Evolutionary conservation across 495 filamentous ascomycete genomes (phyloP), one percentile per base, ranked within the genome.

Genomic region (Polyplosphaeria fusca): DNA sequence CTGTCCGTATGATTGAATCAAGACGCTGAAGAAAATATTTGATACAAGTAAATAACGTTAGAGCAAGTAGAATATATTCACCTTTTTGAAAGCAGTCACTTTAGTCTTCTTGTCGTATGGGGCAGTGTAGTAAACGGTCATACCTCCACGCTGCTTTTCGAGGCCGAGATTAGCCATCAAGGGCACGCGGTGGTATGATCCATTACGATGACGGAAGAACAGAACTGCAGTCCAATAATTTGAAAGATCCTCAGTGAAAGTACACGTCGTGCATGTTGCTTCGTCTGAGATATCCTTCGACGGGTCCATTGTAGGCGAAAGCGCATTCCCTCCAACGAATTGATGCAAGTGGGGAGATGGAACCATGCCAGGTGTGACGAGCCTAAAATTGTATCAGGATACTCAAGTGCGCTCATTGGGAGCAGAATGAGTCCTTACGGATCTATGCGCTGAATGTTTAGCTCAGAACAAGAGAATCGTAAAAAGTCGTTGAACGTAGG

Each of bases 141-240:
- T 52, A 1, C 55, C 55, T 5, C 47, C 47, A 7, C 63, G 49
- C 3, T 65, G 77, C n/a, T 55, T 58, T 32, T 73, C 78, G 61
- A 68, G 72, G 60, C 74, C 72, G 9, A 64, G 71, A 19, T 78
- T 73, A 55, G 65, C 69, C 63, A 77, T 76, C 61, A 74, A 70
- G 13, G 73, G 74, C 28, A 77, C 75, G 28, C 74, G 65, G 58
- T 73, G 76, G 63, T 67, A 76, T 37, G 67, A 73, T 2, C 74
- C 74, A 57, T 77, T 77, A 23, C 70, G 72, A 67, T 20, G 20
- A 52, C 70, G 71, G 68, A 77, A 79, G 67, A 77, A 79, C 39
- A 79, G 60, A 64, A 72, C 74, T 38, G 52, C 52, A 23, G 52
- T 55, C 52, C 52, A 55, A 23, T 55, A 55, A 32, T 57, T 57